Conservation (phyloP, 2,329 filamentous ascomycete genomes). For the Nothopassalora personata region DNA sequence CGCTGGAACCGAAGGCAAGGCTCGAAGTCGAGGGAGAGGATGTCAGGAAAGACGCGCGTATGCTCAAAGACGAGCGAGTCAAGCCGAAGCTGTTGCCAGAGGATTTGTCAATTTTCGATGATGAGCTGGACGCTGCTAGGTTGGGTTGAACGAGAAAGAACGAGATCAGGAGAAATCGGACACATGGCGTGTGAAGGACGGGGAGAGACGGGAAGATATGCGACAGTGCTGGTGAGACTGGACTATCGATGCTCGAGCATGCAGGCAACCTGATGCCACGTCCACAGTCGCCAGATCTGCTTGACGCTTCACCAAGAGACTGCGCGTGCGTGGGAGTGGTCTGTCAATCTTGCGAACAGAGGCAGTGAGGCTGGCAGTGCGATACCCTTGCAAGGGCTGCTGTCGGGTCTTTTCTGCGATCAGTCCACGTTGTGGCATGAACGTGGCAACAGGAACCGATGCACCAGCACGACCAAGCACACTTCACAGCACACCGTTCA, state of each 20-base stretch:
- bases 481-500: neutral
- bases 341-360: no score
- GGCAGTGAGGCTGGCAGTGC: no score
- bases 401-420: no score
- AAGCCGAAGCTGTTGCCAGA: constrained; percentile 33
- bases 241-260: no score
- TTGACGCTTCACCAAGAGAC: no score
- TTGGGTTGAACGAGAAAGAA: constrained; percentile 25
- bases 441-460: neutral
- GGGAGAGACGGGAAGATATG: no score
- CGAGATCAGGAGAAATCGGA: neutral
- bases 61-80: constrained; percentile 86
- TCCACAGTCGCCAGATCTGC: no score
- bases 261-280: neutral
- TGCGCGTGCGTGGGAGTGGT: no score
- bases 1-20: constrained; percentile 73
- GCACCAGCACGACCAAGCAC: neutral
- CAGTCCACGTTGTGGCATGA: no score
- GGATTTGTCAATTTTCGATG: constrained; percentile 29
- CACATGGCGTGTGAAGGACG: no score
- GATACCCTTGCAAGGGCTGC: no score
- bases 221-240: no score
- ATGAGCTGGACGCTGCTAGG: constrained; percentile 31
- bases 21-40: constrained; percentile 90
- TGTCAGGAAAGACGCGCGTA: constrained; percentile 72